Percentiles rank a stretch among this genome's conserved stretches.
Conservation (phyloP, 306 rosid genomes). For the Malus domestica region DNA sequence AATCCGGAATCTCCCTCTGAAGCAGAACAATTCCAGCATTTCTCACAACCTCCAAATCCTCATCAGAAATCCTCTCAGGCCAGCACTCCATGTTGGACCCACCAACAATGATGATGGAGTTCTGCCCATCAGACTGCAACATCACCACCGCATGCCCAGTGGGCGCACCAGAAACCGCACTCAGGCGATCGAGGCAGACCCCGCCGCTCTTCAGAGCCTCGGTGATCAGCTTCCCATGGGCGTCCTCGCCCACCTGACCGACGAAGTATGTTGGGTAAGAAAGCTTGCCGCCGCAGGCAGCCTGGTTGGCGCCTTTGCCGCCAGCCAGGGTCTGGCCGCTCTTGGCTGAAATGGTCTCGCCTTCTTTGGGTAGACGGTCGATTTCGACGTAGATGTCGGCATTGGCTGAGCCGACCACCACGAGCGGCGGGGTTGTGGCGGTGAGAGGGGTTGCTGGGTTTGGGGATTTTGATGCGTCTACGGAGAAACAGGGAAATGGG, state of each 20-base stretch:
- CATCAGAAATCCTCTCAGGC: constrained; percentile 40
- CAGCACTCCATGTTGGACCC: constrained; percentile 74
- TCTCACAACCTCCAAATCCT: constrained; percentile 47
- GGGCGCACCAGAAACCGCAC: constrained; percentile 33
- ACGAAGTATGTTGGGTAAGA: constrained; percentile 72
- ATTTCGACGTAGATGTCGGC: constrained; percentile 86
- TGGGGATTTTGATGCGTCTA: constrained; percentile 24
- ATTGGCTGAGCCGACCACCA: constrained; percentile 87
- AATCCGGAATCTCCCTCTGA: constrained; percentile 92
- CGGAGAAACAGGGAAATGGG: constrained; percentile 30
- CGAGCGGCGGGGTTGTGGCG: constrained; percentile 34
- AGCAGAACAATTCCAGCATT: constrained; percentile 79
- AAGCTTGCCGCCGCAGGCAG: constrained; percentile 63
- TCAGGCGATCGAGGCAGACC: constrained; percentile 43
- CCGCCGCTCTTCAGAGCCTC: constrained; percentile 53
- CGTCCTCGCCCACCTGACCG: constrained; percentile 79
- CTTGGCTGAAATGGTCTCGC: constrained; percentile 69
- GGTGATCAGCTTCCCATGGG: constrained; percentile 51
- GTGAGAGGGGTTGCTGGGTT: constrained; percentile 17
- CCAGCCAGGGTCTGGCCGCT: constrained; percentile 73
- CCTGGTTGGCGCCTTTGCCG: constrained; percentile 89
- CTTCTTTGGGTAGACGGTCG: constrained; percentile 54
- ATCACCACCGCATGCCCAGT: constrained; percentile 87
- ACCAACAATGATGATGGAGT: constrained; percentile 77
- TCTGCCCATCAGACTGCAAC: constrained; percentile 78